These are phyloP conservation scores for Ogataea chonburiensis DNA, from an alignment of 805 yeast species.

Conservation along the genomic window DNA sequence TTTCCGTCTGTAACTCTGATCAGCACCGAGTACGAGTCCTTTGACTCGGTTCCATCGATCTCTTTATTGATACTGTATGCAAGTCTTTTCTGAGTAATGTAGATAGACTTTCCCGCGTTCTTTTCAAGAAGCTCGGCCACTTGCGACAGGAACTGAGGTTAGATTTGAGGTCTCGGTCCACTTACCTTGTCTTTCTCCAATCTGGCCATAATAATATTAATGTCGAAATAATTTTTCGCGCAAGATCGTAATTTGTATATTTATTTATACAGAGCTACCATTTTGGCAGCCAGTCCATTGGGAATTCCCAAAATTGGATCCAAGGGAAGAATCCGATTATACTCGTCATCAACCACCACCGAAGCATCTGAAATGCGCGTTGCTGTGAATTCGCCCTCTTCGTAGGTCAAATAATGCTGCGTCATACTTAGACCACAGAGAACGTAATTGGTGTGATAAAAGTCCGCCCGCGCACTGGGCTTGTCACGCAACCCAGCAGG, in stretches of 20 bases:
- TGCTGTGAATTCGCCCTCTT: slow-evolving; percentile 30
- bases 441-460: slow-evolving; percentile 87
- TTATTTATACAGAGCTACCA: slow-evolving; percentile 14
- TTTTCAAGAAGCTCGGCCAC: slow-evolving; percentile 21
- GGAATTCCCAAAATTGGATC: slow-evolving; percentile 66
- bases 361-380: slow-evolving; percentile 18
- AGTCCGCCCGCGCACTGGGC: slow-evolving; percentile 78
- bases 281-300: slow-evolving; percentile 27
- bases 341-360: slow-evolving; percentile 21
- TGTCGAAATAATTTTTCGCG: slow-evolving; percentile 8
- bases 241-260: slow-evolving; percentile 3
- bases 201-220: slow-evolving; percentile 17
- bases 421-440: slow-evolving; percentile 69
- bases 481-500: slow-evolving; percentile 76
- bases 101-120: slow-evolving; percentile 43
- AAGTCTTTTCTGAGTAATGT: slow-evolving; percentile 58
- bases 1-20: slow-evolving; percentile 67
- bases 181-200: slow-evolving; percentile 29
- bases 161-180: slow-evolving; percentile 1
- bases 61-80: slow-evolving; percentile 25
- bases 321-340: slow-evolving; percentile 32
- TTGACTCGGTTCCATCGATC: slow-evolving; percentile 20
- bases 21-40: slow-evolving; percentile 54
- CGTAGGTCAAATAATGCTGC: slow-evolving; percentile 42
- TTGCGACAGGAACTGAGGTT: slow-evolving; percentile 29